Evolutionary conservation across 805 yeast species (phyloP).

Genomic region (Nakazawaea holstii): DNA sequence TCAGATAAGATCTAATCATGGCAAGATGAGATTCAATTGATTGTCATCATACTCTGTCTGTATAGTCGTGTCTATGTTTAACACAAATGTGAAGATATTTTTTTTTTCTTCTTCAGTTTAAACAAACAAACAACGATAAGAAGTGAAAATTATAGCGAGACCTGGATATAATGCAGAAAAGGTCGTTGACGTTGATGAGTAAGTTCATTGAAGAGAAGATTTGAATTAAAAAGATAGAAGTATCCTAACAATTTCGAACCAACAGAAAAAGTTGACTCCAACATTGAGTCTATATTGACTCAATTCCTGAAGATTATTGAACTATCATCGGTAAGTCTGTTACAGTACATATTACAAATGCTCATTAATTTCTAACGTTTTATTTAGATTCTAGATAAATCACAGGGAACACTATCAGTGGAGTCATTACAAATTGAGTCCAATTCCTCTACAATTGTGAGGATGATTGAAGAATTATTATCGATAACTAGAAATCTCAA

Average conservation of each 20-base stretch:
- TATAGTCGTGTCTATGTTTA: no score
- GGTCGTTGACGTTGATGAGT: conserved; percentile 35
- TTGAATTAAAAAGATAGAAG: background rate
- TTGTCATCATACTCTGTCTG: no score
- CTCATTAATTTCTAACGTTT: background rate
- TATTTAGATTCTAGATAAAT: conserved; percentile 21
- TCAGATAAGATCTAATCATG: no score
- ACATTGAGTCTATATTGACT: conserved; percentile 43
- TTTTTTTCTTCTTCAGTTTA: background rate
- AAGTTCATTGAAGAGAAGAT: conserved; percentile 14
- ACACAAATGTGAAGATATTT: background rate
- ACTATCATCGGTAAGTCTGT: conserved; percentile 28
- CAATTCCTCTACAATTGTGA: conserved; percentile 43
- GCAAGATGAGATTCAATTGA: no score
- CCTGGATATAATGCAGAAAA: conserved; percentile 36
- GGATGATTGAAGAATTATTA: conserved; percentile 48
- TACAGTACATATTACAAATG: background rate
- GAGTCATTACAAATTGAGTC: conserved; percentile 53
- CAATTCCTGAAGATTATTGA: conserved; percentile 50
- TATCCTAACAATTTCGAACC: background rate
- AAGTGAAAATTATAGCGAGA: background rate
- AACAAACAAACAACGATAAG: background rate
- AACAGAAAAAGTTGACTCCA: conserved; percentile 44
- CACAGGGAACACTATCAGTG: conserved; percentile 36
- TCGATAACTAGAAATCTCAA: conserved; percentile 42